Evolutionary conservation across 257 asterid genomes (phyloP).

Genomic region (Lithospermum erythrorhizon): DNA sequence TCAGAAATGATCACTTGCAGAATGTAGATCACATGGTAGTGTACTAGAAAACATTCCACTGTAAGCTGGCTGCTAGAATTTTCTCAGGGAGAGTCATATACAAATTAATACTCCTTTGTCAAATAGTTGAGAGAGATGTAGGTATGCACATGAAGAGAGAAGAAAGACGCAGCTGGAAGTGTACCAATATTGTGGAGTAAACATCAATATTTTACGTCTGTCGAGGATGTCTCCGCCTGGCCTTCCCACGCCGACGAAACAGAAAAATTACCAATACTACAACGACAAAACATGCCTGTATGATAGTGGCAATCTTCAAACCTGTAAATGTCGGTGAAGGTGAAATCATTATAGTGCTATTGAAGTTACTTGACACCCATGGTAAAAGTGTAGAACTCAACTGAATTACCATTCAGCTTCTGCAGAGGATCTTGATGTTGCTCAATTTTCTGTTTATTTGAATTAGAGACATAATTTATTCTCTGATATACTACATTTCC

Average conservation of each 20-base stretch:
- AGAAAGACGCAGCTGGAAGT: not conserved
- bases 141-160: not conserved
- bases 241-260: slow-evolving; percentile 27
- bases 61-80: too few relatives aligned
- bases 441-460: slow-evolving; percentile 32
- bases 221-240: slow-evolving; percentile 38
- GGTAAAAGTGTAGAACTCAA: slow-evolving; percentile 2
- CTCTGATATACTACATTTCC: slow-evolving; percentile 56
- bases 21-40: too few relatives aligned
- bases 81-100: not conserved
- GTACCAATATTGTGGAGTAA: not conserved
- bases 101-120: too few relatives aligned
- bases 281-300: slow-evolving; percentile 42
- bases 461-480: slow-evolving; percentile 22
- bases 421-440: slow-evolving; percentile 27
- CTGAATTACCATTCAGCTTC: slow-evolving; percentile 41
- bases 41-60: too few relatives aligned
- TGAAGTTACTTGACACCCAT: not conserved
- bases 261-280: slow-evolving; percentile 25
- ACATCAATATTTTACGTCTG: slow-evolving; percentile 9
- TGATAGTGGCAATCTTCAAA: slow-evolving; percentile 41
- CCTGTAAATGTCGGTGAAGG: slow-evolving; percentile 33
- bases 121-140: too few relatives aligned
- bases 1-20: too few relatives aligned
- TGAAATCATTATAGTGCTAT: slow-evolving; percentile 10